Conservation (phyloP, 179 eudicot genomes). For the Corrigiola litoralis region DNA sequence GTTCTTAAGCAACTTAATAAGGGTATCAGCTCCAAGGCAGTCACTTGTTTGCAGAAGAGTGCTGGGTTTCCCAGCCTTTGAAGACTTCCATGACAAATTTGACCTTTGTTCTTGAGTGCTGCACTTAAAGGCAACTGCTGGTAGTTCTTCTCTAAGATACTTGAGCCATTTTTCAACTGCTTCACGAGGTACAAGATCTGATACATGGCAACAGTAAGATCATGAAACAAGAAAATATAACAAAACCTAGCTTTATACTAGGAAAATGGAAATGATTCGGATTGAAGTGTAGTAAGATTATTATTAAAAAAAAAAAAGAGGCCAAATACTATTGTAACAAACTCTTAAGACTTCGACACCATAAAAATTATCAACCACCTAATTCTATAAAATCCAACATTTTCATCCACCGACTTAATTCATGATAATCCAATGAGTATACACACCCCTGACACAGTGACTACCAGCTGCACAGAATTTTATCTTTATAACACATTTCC, state of each 20-base stretch:
- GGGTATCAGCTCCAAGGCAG: slow-evolving; percentile 95
- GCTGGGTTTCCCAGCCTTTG: slow-evolving; percentile 56
- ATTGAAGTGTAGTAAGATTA: background rate
- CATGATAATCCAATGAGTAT: too few species aligned
- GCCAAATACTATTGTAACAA: background rate
- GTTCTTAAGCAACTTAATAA: slow-evolving; percentile 79
- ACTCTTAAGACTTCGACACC: background rate
- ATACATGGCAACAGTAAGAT: slow-evolving; percentile 6
- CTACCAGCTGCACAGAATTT: background rate
- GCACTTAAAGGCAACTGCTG: slow-evolving; percentile 94
- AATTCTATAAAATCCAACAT: too few species aligned
- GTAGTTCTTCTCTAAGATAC: slow-evolving; percentile 90
- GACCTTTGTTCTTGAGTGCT: slow-evolving; percentile 90
- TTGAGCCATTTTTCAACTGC: slow-evolving; percentile 97
- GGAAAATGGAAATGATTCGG: background rate
- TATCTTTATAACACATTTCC: background rate
- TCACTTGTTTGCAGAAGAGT: slow-evolving; percentile 77
- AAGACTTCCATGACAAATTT: slow-evolving; percentile 81
- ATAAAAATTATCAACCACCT: too few species aligned
- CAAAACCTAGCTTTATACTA: background rate
- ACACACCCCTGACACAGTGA: background rate
- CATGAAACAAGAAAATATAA: background rate
- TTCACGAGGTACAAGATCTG: slow-evolving; percentile 96
- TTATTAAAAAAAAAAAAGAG: background rate
- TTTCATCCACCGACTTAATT: background rate